Evolutionary conservation across 768 basidiomycete genomes (phyloP).

Genomic region (Russula vinacea): DNA sequence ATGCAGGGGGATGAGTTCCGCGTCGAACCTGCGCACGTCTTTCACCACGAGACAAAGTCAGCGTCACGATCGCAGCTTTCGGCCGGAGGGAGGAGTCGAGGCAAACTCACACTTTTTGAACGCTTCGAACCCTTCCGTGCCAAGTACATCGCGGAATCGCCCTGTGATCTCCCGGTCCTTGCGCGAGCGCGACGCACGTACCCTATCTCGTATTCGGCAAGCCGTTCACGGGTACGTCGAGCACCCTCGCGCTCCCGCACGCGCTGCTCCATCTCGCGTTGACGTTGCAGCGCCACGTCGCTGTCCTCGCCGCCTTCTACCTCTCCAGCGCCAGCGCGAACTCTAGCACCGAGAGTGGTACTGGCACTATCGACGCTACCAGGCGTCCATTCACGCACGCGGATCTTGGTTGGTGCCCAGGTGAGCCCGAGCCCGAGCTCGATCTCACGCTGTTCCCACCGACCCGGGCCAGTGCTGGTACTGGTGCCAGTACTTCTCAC

Average conservation of each 20-base stretch:
- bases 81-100: not conserved
- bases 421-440: slow-evolving; percentile 29
- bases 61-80: not conserved
- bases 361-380: not conserved
- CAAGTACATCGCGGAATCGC: slow-evolving; percentile 27
- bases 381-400: slow-evolving; percentile 29
- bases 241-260: slow-evolving; percentile 31
- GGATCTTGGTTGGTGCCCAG: slow-evolving; percentile 30
- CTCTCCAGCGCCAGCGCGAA: not conserved
- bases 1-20: slow-evolving; percentile 69
- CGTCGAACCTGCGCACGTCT: slow-evolving; percentile 77
- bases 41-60: not conserved
- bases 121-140: slow-evolving; percentile 26
- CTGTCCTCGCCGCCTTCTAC: slow-evolving; percentile 13
- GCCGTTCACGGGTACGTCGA: slow-evolving; percentile 26
- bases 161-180: slow-evolving; percentile 28
- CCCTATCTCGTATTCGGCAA: slow-evolving; percentile 36
- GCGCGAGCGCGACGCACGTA: slow-evolving; percentile 23
- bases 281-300: slow-evolving; percentile 29
- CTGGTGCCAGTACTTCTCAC: not conserved
- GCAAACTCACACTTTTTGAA: slow-evolving; percentile 59
- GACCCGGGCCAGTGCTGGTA: slow-evolving; percentile 2
- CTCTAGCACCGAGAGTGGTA: not conserved
- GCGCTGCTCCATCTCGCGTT: slow-evolving; percentile 32
- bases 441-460: slow-evolving; percentile 29